Evolutionary conservation across 2,329 filamentous ascomycete genomes (phyloP).

Genomic region (Talaromyces sp.): DNA sequence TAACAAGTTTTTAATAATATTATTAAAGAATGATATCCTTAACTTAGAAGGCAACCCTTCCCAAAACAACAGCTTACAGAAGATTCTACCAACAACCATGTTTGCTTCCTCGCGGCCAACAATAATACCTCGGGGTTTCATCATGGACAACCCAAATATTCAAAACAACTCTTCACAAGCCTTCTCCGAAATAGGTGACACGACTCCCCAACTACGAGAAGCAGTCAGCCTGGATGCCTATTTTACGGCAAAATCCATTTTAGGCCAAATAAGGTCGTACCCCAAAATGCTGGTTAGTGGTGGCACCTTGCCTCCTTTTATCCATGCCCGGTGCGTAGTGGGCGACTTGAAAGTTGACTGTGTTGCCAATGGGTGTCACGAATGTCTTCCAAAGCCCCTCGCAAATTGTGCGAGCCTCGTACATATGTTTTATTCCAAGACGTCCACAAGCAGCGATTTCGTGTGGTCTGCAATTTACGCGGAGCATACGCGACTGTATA

Average conservation of each 20-base stretch:
- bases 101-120: background rate
- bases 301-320: slow-evolving; percentile 1
- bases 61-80: background rate
- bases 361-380: slow-evolving; percentile 1
- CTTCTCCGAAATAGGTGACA: background rate
- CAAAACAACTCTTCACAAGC: background rate
- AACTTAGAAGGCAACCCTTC: background rate
- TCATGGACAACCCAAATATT: background rate
- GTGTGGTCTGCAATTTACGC: background rate
- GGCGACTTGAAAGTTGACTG: background rate
- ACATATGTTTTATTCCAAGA: slow-evolving; percentile 8
- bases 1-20: background rate
- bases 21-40: background rate
- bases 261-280: slow-evolving; percentile 1
- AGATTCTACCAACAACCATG: background rate
- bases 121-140: background rate
- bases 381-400: slow-evolving; percentile 1
- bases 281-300: slow-evolving; percentile 3
- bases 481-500: slow-evolving; percentile 2
- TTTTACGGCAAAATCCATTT: background rate
- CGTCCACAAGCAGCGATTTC: background rate
- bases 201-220: background rate
- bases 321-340: slow-evolving; percentile 3
- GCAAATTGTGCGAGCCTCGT: slow-evolving; percentile 5
- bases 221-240: background rate